These are phyloP conservation scores for Citeromyces matritensis DNA, from an alignment of 805 yeast species.

Conservation along the genomic window DNA sequence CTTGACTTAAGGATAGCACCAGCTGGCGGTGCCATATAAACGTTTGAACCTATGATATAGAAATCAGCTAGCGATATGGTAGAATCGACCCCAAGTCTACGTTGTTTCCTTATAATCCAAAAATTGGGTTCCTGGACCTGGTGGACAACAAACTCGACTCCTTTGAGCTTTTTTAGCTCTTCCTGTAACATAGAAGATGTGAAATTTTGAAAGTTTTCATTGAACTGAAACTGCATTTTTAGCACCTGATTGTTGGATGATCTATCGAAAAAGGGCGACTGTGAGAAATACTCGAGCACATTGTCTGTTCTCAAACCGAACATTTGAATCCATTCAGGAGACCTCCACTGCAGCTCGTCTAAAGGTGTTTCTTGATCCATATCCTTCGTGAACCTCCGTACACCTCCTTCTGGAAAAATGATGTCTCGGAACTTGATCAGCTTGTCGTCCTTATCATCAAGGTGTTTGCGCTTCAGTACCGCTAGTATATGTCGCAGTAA, in stretches of 20 bases:
- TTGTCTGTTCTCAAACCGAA: constrained; percentile 80
- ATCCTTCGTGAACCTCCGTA: too few species aligned
- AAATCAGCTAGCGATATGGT: constrained; percentile 55
- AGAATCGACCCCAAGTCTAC: constrained; percentile 36
- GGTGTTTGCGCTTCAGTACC: too few species aligned
- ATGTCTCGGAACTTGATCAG: too few species aligned
- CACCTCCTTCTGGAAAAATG: too few species aligned
- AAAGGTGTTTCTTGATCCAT: constrained; percentile 19
- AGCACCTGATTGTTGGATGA: constrained; percentile 89
- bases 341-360: constrained; percentile 92
- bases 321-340: constrained; percentile 93
- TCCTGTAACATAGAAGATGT: constrained; percentile 16
- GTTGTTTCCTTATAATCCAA: constrained; percentile 83
- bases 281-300: constrained; percentile 84
- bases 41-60: constrained; percentile 82
- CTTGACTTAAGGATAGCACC: constrained; percentile 63
- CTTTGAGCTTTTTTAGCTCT: constrained; percentile 65
- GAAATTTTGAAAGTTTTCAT: constrained; percentile 23
- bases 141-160: constrained; percentile 71
- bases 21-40: constrained; percentile 78
- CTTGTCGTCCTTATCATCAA: too few species aligned
- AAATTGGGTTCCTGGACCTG: constrained; percentile 77
- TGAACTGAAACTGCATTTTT: constrained; percentile 89
- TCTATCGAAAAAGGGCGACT: constrained; percentile 90
- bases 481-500: too few species aligned